Conservation (phyloP, 164 flowering plant species). For the Litsea cubeba region DNA sequence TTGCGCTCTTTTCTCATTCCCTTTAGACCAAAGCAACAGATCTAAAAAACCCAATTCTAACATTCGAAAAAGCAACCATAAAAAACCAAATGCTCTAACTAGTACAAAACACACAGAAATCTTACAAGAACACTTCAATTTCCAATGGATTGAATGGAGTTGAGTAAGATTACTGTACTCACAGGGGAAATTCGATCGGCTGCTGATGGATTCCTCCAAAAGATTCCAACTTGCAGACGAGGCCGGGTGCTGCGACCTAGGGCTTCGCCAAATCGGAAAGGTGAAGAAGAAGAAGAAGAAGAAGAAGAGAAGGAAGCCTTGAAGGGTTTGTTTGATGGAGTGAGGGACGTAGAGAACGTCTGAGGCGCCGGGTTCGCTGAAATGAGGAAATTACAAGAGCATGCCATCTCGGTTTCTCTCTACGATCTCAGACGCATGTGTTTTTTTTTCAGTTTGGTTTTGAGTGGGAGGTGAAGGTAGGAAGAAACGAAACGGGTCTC, state of each 20-base stretch:
- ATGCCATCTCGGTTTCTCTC: constrained; percentile 17
- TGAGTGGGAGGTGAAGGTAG: background rate
- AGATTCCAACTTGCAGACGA: background rate
- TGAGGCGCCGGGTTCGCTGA: constrained; percentile 7
- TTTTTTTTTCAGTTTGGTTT: no score
- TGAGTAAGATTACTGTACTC: background rate
- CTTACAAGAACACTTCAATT: no score
- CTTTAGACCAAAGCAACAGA: background rate
- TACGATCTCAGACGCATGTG: background rate
- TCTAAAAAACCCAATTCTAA: background rate
- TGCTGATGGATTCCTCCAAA: constrained; percentile 1
- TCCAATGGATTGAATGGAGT: background rate
- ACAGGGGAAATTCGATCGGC: background rate
- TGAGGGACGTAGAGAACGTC: constrained; percentile 5
- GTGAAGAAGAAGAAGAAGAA: constrained; percentile 1
- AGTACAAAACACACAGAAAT: background rate
- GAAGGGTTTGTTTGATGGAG: background rate
- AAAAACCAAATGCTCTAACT: background rate
- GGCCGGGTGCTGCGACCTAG: background rate
- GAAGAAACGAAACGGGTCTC: background rate
- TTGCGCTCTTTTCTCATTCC: background rate
- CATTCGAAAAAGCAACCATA: background rate
- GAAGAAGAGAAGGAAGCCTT: constrained; percentile 2
- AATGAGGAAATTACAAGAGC: constrained; percentile 3
- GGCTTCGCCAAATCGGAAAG: constrained; percentile 3